A percentile compares a stretch with the other conserved stretches of the same genome.
phyloP scores from a whole-genome alignment of 2,329 filamentous ascomycete genomes.

The Aspergillus alliaceus region DNA sequence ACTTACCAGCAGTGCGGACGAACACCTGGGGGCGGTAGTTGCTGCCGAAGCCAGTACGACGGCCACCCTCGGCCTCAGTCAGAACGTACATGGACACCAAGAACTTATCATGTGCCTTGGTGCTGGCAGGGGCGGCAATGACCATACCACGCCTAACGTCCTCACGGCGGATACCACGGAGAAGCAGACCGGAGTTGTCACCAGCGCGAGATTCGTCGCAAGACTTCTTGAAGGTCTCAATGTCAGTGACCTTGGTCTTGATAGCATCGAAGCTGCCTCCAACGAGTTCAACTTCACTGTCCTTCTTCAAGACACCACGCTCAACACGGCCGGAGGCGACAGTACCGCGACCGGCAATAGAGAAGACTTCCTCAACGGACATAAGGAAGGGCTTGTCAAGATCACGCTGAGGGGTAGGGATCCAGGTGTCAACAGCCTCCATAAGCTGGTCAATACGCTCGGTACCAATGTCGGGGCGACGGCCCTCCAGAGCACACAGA shows the following conservation, averaged over 20 bases:
- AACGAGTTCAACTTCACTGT: conserved; percentile 90
- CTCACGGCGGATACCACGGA: conserved; percentile 94
- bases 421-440: conserved; percentile 88
- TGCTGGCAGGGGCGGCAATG: conserved; percentile 75
- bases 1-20: conserved; percentile 86
- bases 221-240: conserved; percentile 99
- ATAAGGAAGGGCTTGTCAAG: conserved; percentile 99
- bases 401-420: conserved; percentile 90
- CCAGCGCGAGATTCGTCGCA: conserved; percentile 94
- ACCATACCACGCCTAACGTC: conserved; percentile 96
- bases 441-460: conserved; percentile 90
- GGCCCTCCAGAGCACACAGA: conserved; percentile 86
- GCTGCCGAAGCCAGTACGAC: conserved; percentile 90
- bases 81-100: conserved; percentile 95
- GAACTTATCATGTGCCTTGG: conserved; percentile 89
- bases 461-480: conserved; percentile 81
- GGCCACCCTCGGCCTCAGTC: conserved; percentile 95
- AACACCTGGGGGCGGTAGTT: conserved; percentile 98
- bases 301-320: conserved; percentile 90
- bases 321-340: conserved; percentile 96
- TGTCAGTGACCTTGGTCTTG: conserved; percentile 99
- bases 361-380: conserved; percentile 93
- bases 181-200: conserved; percentile 95
- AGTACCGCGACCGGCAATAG: conserved; percentile 89
- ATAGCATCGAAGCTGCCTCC: conserved; percentile 79